These are phyloP conservation scores for Dillenia suffruticosa DNA, from an alignment of 164 flowering plant species.

Conservation along the genomic window DNA sequence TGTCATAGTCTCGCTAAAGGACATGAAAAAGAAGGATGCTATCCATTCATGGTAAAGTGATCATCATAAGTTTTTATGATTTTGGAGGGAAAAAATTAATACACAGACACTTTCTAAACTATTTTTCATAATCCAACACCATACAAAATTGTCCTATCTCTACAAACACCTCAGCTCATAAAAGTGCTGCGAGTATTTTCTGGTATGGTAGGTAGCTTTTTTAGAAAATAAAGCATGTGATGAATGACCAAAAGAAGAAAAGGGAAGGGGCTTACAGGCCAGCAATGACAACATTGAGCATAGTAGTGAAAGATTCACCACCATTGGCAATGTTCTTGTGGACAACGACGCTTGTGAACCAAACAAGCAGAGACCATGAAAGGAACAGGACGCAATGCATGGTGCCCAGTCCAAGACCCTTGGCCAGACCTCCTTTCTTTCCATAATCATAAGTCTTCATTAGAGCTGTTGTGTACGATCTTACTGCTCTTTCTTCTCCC, in stretches of 20 bases:
- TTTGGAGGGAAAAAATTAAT: too few relatives aligned
- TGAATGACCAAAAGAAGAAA: not conserved
- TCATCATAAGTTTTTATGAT: too few relatives aligned
- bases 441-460: conserved; percentile 70
- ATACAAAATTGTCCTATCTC: too few relatives aligned
- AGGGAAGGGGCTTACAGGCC: conserved; percentile 74
- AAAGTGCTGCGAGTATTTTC: too few relatives aligned
- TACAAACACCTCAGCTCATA: too few relatives aligned
- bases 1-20: too few relatives aligned
- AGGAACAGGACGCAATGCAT: conserved; percentile 79
- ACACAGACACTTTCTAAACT: too few relatives aligned
- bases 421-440: conserved; percentile 80
- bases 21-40: too few relatives aligned
- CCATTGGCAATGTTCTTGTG: conserved; percentile 89
- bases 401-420: conserved; percentile 90
- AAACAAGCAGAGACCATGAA: conserved; percentile 96
- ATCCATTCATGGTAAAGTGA: too few relatives aligned
- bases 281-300: conserved; percentile 95
- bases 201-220: too few relatives aligned
- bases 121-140: too few relatives aligned
- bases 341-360: conserved; percentile 87
- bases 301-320: conserved; percentile 97
- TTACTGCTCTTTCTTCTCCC: conserved; percentile 87
- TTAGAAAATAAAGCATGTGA: too few relatives aligned
- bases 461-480: conserved; percentile 55